Evolutionary conservation across 2,329 filamentous ascomycete species (phyloP), one percentile per base, ranked within the genome.

Genomic region (Coniella vitis): DNA sequence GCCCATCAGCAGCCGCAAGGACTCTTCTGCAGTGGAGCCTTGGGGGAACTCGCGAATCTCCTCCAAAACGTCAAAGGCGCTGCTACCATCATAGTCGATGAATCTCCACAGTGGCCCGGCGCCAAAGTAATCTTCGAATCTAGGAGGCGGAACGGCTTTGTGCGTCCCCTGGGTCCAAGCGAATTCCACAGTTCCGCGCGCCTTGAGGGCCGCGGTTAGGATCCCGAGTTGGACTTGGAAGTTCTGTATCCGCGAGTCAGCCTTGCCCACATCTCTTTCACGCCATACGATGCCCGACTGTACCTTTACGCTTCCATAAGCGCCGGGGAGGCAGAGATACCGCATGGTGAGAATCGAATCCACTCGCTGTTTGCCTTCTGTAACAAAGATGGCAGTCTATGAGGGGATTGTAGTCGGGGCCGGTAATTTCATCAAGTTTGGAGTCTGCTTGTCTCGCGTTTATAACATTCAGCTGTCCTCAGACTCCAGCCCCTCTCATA

Each of bases 281-380:
- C 12, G 16, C n/a, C n/a, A 13, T 10, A 19, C 13, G 22, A 25
- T 12, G 4, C 7, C 14, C 5, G 13, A 17, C 10, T 4, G 16
- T 65, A 75, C 74, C 56, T 72, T 70, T 44, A 75, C 71, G 64
- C 74, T 80, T 47, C 77, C 76, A 59, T 75, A 80, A 19, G 77
- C 74, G 54, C 77, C 77, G 31, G 76, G 76, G 8, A 81, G 67
- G 59, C 77, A 81, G 29, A 81, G 62, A 45, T 80, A 75, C 57
- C 67, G 75, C 76, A 81, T 79, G 16, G 54, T 69, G 60, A 36
- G 13, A 41, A 29, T 25, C 22, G 5, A n/a, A n/a, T 22, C 13
- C 20, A 25, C 21, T 3, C 14, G 4, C 3, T 29, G 10, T 4
- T 22, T 39, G 19, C 8, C 21, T 22, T 14, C 14, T 29, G n/a